Conservation (phyloP, 768 basidiomycete genomes). For the Calvatia gigantea region DNA sequence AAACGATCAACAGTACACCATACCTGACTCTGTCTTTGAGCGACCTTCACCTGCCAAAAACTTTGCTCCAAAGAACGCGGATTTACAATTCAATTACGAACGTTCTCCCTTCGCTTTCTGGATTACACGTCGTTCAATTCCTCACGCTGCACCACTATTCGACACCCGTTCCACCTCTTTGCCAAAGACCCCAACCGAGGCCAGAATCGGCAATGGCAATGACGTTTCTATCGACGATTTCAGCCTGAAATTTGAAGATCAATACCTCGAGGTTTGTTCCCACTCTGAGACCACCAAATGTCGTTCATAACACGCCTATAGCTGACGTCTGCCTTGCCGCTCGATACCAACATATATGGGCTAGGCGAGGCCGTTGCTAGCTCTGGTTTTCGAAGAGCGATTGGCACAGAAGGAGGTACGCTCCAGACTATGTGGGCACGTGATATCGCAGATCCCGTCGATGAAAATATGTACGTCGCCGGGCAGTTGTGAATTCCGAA, state of each 20-base stretch:
- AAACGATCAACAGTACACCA: constrained; percentile 57
- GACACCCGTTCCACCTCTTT: constrained; percentile 66
- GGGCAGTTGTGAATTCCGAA: background rate
- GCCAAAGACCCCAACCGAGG: constrained; percentile 55
- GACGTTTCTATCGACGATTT: constrained; percentile 60
- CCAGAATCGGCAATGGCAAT: constrained; percentile 47
- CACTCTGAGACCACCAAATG: constrained; percentile 17
- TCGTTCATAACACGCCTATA: constrained; percentile 17
- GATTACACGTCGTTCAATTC: constrained; percentile 67
- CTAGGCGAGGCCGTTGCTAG: constrained; percentile 70
- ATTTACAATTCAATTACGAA: constrained; percentile 68
- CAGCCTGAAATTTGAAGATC: constrained; percentile 74
- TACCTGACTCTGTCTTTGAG: constrained; percentile 59
- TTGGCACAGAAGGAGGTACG: constrained; percentile 53
- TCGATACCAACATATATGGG: constrained; percentile 72
- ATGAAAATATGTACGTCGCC: constrained; percentile 57
- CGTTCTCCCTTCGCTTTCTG: constrained; percentile 72
- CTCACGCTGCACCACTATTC: constrained; percentile 54
- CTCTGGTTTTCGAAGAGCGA: constrained; percentile 64
- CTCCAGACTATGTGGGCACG: constrained; percentile 69
- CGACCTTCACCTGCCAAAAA: constrained; percentile 35
- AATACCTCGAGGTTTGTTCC: constrained; percentile 61
- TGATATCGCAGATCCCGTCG: constrained; percentile 58
- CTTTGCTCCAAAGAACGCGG: constrained; percentile 37
- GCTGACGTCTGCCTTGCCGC: constrained; percentile 65